Percentiles rank a stretch among this genome's conserved stretches.
phyloP scores from a whole-genome alignment of 2,329 filamentous ascomycete genomes.

The Ophiobolus disseminans region DNA sequence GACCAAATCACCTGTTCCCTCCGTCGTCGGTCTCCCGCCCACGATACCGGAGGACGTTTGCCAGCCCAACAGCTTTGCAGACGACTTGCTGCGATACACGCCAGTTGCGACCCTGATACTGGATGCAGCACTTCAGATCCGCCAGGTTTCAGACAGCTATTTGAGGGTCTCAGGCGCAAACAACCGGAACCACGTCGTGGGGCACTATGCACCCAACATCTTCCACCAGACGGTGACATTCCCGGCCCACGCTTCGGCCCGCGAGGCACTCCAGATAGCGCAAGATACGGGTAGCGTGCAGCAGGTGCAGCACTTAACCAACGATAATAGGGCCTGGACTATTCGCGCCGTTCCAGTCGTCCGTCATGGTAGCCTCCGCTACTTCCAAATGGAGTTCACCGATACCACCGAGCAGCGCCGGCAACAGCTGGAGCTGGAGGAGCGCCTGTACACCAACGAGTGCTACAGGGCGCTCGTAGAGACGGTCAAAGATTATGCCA shows the following conservation, averaged over 20 bases:
- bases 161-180: conserved; percentile 41
- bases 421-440: conserved; percentile 50
- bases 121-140: conserved; percentile 61
- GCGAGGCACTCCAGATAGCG: conserved; percentile 48
- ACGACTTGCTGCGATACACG: conserved; percentile 49
- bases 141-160: conserved; percentile 55
- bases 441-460: conserved; percentile 57
- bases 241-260: conserved; percentile 46
- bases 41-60: conserved; percentile 9
- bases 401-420: conserved; percentile 45
- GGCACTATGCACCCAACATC: conserved; percentile 51
- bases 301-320: conserved; percentile 41
- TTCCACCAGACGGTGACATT: conserved; percentile 43
- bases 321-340: conserved; percentile 36
- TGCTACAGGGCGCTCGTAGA: conserved; percentile 68
- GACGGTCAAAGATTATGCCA: conserved; percentile 68
- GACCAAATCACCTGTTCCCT: conserved; percentile 13
- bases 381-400: conserved; percentile 53
- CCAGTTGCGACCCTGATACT: conserved; percentile 46
- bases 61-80: conserved; percentile 13
- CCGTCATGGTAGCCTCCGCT: conserved; percentile 49
- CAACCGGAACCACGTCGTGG: conserved; percentile 46
- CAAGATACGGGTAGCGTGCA: conserved; percentile 46
- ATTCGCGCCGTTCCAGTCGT: conserved; percentile 55
- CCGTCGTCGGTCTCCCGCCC: conserved; percentile 23